Percentiles rank a stretch among this genome's conserved stretches.
Conservation (phyloP, 768 basidiomycete species). For the Naematelia encephala region DNA sequence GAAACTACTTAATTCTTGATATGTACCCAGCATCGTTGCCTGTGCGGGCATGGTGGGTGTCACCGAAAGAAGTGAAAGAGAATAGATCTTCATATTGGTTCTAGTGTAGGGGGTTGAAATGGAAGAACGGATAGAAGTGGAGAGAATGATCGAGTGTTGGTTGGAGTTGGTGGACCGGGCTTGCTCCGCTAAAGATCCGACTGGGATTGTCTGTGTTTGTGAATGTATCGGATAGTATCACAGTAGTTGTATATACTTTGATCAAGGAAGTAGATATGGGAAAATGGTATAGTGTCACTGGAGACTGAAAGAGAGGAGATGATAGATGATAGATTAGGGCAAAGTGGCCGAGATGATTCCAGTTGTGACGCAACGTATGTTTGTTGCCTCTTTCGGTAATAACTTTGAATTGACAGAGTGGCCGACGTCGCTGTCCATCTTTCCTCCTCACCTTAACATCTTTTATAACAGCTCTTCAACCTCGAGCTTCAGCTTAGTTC, state of each 20-base stretch:
- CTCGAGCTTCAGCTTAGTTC: background rate
- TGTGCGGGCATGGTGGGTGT: constrained; percentile 60
- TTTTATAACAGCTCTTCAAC: background rate
- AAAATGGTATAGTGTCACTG: too few relatives aligned
- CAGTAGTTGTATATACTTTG: too few relatives aligned
- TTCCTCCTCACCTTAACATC: background rate
- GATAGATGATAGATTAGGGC: too few relatives aligned
- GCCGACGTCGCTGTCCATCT: background rate
- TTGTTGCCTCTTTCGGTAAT: background rate
- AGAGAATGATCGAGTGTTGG: background rate
- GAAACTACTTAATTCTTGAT: constrained; percentile 81
- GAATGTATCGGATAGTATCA: too few relatives aligned
- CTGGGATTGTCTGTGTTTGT: too few relatives aligned
- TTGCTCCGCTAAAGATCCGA: too few relatives aligned
- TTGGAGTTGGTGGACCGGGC: too few relatives aligned
- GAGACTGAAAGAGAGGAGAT: too few relatives aligned
- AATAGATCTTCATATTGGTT: constrained; percentile 75
- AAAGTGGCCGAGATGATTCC: too few relatives aligned
- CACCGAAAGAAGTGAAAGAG: constrained; percentile 69
- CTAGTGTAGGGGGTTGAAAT: background rate
- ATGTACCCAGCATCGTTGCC: constrained; percentile 63
- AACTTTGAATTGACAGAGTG: background rate
- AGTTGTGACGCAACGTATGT: background rate
- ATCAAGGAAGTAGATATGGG: too few relatives aligned
- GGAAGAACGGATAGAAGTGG: too few relatives aligned